Base-by-base conservation (phyloP, 1,284 basidiomycete species). In the Caloboletus inedulis region DNA sequence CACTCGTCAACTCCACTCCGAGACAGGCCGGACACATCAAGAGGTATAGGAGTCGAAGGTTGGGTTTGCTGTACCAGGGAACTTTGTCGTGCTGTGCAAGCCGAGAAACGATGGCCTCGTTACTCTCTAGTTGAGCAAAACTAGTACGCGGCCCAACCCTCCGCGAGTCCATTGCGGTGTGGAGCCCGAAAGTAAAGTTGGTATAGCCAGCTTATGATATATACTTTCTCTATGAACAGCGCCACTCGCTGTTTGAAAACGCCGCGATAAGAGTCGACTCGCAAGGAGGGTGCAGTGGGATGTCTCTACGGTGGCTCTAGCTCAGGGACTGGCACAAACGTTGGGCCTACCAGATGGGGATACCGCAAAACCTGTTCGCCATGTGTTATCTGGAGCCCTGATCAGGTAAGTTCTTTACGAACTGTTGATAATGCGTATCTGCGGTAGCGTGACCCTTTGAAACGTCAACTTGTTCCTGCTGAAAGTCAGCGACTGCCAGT, bases 1-100 rank as follows among this genome's bases (percentile, higher is more conserved):
- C 81, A 61, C 75, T 78, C 1, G 81, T 82, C 77, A 81, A 80
- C 61, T 84, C 80, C 14, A 81, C 80, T 21, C 79, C 81, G 31
- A 84, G 76, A 60, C 79, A 82, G 39, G 81, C 80, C 29, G 80
- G 80, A 57, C 81, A 69, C 62, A 83, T 72, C 48, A 82, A 50
- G 29, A 82, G 53, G 64, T 83, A 58, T 7, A 58, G 46, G 21
- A 42, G 53, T 14, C 55, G 57, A 30, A 57, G 56, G 23, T 57
- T 57, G 79, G 69, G 77, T 57, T 82, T 83, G 52, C 62, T 64
- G 62, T 81, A 82, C 81, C 81, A 84, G 43, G 79, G 79, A 10
- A 70, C 70, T 35, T 64, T 71, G 58, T 84, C 81, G 49, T 76
- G 71, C 16, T 69, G 62, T 19, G 77, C 75, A 23, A 80, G 66